Conservation (phyloP, 106 monocot species). For the Acorus gramineus region DNA sequence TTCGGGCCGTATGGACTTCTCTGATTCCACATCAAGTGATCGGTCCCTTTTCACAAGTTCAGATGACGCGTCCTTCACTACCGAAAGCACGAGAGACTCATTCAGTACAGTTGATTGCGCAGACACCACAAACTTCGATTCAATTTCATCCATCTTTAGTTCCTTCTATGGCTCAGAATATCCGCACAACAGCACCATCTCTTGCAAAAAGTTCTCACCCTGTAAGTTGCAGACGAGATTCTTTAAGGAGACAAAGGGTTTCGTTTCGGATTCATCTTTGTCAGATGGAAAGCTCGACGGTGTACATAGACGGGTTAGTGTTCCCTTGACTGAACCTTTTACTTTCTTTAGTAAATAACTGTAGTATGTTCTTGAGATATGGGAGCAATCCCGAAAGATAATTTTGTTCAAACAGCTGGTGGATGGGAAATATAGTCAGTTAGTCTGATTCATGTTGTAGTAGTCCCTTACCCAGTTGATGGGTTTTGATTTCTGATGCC, state of each 20-base stretch:
- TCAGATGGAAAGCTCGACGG: neutral
- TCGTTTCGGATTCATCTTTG: slow-evolving; percentile 25
- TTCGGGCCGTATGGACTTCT: slow-evolving; percentile 39
- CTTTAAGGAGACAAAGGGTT: slow-evolving; percentile 19
- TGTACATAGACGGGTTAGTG: slow-evolving; percentile 31
- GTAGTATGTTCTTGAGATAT: slow-evolving; percentile 5
- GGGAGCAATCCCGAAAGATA: slow-evolving; percentile 18
- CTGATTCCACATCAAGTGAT: slow-evolving; percentile 82
- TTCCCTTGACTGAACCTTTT: neutral
- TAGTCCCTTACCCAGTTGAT: neutral
- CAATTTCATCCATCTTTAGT: slow-evolving; percentile 68
- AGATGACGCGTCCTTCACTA: slow-evolving; percentile 92
- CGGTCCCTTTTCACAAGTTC: slow-evolving; percentile 95
- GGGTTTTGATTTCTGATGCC: neutral
- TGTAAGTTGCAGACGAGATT: slow-evolving; percentile 28
- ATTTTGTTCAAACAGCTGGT: slow-evolving; percentile 28
- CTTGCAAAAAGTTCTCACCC: slow-evolving; percentile 26
- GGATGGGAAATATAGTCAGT: slow-evolving; percentile 22
- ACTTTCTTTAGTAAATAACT: neutral
- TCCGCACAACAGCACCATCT: slow-evolving; percentile 21
- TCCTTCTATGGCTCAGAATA: slow-evolving; percentile 43
- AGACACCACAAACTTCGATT: slow-evolving; percentile 38
- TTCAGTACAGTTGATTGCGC: slow-evolving; percentile 67
- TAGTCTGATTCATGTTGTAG: slow-evolving; percentile 1
- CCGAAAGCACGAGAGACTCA: slow-evolving; percentile 87